Percentiles rank a stretch among this genome's conserved stretches.
Evolutionary conservation across 352 stramenopile species (phyloP).

Genomic region (Pilasporangium apinafurcum): DNA sequence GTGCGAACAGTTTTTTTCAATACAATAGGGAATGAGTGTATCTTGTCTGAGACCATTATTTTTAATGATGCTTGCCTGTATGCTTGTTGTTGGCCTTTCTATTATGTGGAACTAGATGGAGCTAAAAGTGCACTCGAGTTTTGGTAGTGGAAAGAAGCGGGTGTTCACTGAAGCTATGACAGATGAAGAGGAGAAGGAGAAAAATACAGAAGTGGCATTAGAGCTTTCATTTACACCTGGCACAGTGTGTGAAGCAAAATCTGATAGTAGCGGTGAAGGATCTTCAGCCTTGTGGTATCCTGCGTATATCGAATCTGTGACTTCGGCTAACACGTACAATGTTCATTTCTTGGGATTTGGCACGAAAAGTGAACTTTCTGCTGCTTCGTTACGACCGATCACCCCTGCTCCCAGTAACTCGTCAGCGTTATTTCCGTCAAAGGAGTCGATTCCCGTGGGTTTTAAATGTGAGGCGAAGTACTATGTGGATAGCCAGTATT

Average conservation of each 20-base stretch:
- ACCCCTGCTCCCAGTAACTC: constrained; percentile 1
- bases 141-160: too few relatives aligned
- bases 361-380: constrained; percentile 44
- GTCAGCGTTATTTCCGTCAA: constrained; percentile 24
- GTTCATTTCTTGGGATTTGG: constrained; percentile 73
- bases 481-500: constrained; percentile 73
- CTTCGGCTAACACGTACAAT: constrained; percentile 47
- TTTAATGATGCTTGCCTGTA: background rate
- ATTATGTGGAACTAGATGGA: constrained; percentile 15
- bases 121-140: too few relatives aligned
- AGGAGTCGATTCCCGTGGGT: constrained; percentile 37
- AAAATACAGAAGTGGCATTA: too few relatives aligned
- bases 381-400: constrained; percentile 34
- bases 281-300: constrained; percentile 81
- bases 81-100: background rate
- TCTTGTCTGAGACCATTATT: too few relatives aligned
- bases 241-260: constrained; percentile 46
- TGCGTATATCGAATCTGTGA: constrained; percentile 49
- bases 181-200: too few relatives aligned
- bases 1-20: constrained; percentile 10
- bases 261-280: too few relatives aligned
- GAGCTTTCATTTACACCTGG: constrained; percentile 38
- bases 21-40: too few relatives aligned
- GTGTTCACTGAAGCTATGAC: too few relatives aligned
- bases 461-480: constrained; percentile 75